A percentile compares a stretch with the other conserved stretches of the same genome.
Conservation (phyloP, 768 basidiomycete genomes). For the Hypholoma sublateritium region DNA sequence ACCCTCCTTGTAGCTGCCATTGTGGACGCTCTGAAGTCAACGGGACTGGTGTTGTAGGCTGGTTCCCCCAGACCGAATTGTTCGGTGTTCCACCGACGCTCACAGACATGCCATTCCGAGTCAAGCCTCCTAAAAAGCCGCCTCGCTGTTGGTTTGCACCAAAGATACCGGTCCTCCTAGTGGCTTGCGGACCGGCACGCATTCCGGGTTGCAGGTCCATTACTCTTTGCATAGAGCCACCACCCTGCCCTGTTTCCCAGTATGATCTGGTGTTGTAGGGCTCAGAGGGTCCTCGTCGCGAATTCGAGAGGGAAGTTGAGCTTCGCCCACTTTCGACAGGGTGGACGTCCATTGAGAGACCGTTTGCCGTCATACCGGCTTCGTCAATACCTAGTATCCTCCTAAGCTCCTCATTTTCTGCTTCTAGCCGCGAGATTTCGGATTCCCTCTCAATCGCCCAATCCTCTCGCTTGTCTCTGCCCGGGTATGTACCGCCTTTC, state of each 20-base stretch:
- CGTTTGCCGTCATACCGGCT: constrained; percentile 48
- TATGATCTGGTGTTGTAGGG: constrained; percentile 22
- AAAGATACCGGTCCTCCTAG: constrained; percentile 59
- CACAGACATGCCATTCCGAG: constrained; percentile 25
- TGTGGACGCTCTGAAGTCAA: constrained; percentile 39
- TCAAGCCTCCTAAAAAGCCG: constrained; percentile 28
- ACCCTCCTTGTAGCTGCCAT: constrained; percentile 35
- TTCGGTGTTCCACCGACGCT: constrained; percentile 27
- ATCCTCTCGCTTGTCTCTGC: constrained; percentile 53
- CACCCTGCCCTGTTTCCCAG: constrained; percentile 31
- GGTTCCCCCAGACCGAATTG: constrained; percentile 37
- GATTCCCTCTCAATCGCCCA: constrained; percentile 88
- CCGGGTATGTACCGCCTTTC: constrained; percentile 25
- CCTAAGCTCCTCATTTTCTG: constrained; percentile 81
- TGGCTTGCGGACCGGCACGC: constrained; percentile 48
- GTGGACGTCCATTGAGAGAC: constrained; percentile 53
- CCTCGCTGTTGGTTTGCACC: constrained; percentile 41
- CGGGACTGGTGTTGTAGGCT: constrained; percentile 36
- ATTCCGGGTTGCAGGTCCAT: constrained; percentile 53
- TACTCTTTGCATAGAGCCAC: constrained; percentile 40
- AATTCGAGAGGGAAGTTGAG: constrained; percentile 31
- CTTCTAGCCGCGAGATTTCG: constrained; percentile 80
- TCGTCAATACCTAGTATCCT: constrained; percentile 74
- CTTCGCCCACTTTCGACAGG: constrained; percentile 41
- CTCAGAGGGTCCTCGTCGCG: constrained; percentile 28